Evolutionary conservation across 1,284 basidiomycete species (phyloP), one percentile per base, ranked within the genome.

Genomic region (Cutaneotrichosporon arboriforme): DNA sequence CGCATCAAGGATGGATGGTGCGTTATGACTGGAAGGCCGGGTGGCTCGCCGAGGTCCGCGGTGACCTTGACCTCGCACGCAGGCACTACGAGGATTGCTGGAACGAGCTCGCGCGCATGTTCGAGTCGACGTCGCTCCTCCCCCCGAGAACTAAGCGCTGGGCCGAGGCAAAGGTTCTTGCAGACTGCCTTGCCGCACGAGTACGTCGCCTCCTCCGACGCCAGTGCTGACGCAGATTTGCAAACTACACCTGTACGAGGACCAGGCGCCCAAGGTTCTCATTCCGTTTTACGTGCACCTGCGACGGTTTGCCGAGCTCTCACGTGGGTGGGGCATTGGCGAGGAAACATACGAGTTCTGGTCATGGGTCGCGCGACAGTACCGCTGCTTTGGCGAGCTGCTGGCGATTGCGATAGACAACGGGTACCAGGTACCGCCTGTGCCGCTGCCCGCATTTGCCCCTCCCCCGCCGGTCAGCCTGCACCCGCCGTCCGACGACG

Each of bases 131-230:
- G 4, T 83, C 84, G 0, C 86, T 88, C 50, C 73, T 96, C 4
- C 88, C 89, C 0, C 92, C 94, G 4, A 81, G 93, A 3, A 97
- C 93, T 0, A 97, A 97, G 70, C 81, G 94, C 26, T 97, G 94
- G 93, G 92, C 94, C 4, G 94, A 98, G 74, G 94, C 92, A 1
- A 97, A 96, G 68, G 94, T 97, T 2, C 80, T 98, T 2, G 89
- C 88, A 0, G 94, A 98, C 68, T 88, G 88, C 62, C 85, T 94
- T 54, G 88, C 85, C 55, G 78, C 93, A 65, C 90, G 92, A 42
- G 77, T 53, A 4, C 20, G 20, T n/a, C 10, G 8, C n/a, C n/a
- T 20, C 39, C 20, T 23, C 15, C 17, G 8, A 9, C 34, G 7
- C 20, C 31, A 3, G n/a, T 21, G 47, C 59, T 53, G 43, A 47